A percentile compares a stretch with the other conserved stretches of the same genome.
Conservation (phyloP, 805 yeast genomes). For the Metschnikowia gelsemii region DNA sequence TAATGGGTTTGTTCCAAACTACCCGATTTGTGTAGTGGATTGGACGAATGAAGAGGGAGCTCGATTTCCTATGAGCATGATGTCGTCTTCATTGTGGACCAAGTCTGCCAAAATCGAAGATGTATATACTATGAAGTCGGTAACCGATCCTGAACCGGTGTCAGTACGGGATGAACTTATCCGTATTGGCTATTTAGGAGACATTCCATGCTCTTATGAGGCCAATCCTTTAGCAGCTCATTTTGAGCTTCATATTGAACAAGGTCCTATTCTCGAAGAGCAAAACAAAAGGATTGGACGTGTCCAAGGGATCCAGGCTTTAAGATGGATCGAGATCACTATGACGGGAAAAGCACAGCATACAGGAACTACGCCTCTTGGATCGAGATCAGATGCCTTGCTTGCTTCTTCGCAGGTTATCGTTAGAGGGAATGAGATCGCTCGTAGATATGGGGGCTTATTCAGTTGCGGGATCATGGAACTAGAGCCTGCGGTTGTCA, state of each 20-base stretch:
- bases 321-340: slow-evolving; percentile 57
- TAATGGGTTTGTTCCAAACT: slow-evolving; percentile 56
- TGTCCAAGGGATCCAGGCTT: slow-evolving; percentile 67
- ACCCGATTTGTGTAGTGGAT: slow-evolving; percentile 60
- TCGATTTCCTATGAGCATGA: slow-evolving; percentile 65
- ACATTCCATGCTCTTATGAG: slow-evolving; percentile 45
- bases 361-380: slow-evolving; percentile 72
- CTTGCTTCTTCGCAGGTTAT: slow-evolving; percentile 59
- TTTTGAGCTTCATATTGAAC: slow-evolving; percentile 75
- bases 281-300: slow-evolving; percentile 58
- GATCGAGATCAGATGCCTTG: slow-evolving; percentile 59
- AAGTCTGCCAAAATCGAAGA: slow-evolving; percentile 47
- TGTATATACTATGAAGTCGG: slow-evolving; percentile 51
- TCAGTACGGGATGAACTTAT: slow-evolving; percentile 54
- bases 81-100: slow-evolving; percentile 70
- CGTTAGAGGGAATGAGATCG: slow-evolving; percentile 54
- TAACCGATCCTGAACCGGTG: slow-evolving; percentile 48
- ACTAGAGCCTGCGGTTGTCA: slow-evolving; percentile 59
- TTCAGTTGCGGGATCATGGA: slow-evolving; percentile 59
- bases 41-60: slow-evolving; percentile 86
- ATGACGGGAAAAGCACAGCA: slow-evolving; percentile 66
- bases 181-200: slow-evolving; percentile 64
- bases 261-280: slow-evolving; percentile 68
- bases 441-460: slow-evolving; percentile 50
- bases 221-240: slow-evolving; percentile 62